These are phyloP conservation scores for Mycosphaerelloides madeirae DNA, from an alignment of 2,329 filamentous ascomycete genomes.

Conservation along the genomic window DNA sequence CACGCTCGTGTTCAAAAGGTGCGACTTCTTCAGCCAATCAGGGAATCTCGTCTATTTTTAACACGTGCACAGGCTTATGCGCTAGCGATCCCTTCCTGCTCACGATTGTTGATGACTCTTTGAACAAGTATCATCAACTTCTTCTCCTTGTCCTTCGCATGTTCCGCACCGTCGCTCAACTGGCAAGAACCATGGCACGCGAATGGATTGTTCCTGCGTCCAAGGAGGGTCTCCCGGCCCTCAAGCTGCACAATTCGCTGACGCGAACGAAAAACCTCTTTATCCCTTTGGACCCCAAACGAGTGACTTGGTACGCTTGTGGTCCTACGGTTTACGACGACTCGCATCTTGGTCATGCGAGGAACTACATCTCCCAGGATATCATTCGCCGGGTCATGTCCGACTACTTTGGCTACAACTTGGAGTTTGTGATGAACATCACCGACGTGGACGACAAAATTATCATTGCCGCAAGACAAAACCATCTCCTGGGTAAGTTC, in stretches of 20 bases:
- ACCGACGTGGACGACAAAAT: conserved; percentile 70
- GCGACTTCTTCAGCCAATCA: too few relatives aligned
- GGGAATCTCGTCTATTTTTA: too few relatives aligned
- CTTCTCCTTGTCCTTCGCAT: background rate
- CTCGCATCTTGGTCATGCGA: conserved; percentile 70
- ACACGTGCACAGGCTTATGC: too few relatives aligned
- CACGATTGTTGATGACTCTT: too few relatives aligned
- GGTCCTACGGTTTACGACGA: conserved; percentile 79
- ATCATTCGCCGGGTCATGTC: conserved; percentile 77
- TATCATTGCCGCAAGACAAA: conserved; percentile 64
- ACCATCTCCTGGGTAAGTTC: conserved; percentile 70
- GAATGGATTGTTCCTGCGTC: conserved; percentile 34
- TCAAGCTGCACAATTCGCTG: conserved; percentile 77
- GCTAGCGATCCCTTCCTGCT: too few relatives aligned
- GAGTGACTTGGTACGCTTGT: conserved; percentile 83
- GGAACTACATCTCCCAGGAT: conserved; percentile 88
- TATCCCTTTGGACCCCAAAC: conserved; percentile 63
- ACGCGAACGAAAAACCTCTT: conserved; percentile 71
- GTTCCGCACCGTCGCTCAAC: conserved; percentile 16
- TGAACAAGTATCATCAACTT: too few relatives aligned
- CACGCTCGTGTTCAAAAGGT: too few relatives aligned
- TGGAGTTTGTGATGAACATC: conserved; percentile 90
- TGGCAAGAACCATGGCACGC: conserved; percentile 4
- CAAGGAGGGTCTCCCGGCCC: conserved; percentile 43
- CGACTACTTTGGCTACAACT: conserved; percentile 77